These are phyloP conservation scores for Fimicolochytrium jonesii DNA, from an alignment of 192 early-diverging fungal genomes.

Conservation along the genomic window DNA sequence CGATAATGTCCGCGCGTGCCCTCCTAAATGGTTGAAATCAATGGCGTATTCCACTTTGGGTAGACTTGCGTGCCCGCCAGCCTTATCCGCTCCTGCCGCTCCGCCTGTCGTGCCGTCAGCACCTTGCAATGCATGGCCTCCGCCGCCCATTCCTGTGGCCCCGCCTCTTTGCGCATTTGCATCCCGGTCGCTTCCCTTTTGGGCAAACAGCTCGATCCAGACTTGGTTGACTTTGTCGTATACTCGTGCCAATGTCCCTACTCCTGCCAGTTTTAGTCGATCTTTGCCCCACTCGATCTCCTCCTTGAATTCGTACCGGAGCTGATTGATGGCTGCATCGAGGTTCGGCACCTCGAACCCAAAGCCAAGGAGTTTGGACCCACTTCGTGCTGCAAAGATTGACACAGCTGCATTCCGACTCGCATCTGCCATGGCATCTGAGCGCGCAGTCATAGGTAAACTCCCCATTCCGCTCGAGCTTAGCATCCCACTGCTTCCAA, in stretches of 20 bases:
- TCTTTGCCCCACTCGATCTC: slow-evolving; percentile 32
- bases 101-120: not conserved
- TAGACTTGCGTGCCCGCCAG: too few species aligned
- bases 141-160: not conserved
- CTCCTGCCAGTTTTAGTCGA: slow-evolving; percentile 23
- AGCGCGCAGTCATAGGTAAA: not conserved
- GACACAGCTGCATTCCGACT: not conserved
- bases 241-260: slow-evolving; percentile 34
- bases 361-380: not conserved
- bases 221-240: slow-evolving; percentile 38
- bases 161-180: not conserved
- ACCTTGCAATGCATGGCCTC: not conserved
- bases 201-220: slow-evolving; percentile 33
- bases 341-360: slow-evolving; percentile 50
- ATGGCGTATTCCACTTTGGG: slow-evolving; percentile 20
- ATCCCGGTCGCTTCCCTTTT: slow-evolving; percentile 12
- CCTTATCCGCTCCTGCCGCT: not conserved
- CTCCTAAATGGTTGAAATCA: slow-evolving; percentile 34
- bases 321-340: slow-evolving; percentile 38
- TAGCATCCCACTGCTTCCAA: not conserved
- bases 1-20: slow-evolving; percentile 32
- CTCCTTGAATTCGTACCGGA: slow-evolving; percentile 38
- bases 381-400: not conserved
- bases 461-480: slow-evolving; percentile 22
- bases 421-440: not conserved